Evolutionary conservation across 139 green algal genomes (phyloP).

Genomic region (Coccomyxa sp.): DNA sequence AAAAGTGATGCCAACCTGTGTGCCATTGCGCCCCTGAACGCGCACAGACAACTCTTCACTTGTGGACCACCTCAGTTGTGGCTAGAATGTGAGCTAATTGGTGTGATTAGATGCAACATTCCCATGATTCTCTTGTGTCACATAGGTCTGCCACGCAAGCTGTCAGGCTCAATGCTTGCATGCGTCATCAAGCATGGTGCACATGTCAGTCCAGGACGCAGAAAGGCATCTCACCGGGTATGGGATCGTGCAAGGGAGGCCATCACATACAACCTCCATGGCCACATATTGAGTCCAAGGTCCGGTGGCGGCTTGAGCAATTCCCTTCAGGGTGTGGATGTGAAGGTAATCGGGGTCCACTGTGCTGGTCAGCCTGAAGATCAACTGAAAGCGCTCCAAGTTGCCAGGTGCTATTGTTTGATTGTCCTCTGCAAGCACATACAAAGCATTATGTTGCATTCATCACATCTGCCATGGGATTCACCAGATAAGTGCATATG

Average conservation of each 20-base stretch:
- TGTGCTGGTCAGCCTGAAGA: not conserved
- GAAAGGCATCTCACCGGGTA: too few relatives aligned
- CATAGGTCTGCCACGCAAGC: not conserved
- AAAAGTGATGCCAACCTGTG: too few relatives aligned
- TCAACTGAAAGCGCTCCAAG: not conserved
- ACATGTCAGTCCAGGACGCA: not conserved
- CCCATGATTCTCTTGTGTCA: too few relatives aligned
- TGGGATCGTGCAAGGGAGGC: not conserved
- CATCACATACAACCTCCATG: not conserved
- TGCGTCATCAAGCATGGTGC: not conserved
- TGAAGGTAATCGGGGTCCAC: not conserved
- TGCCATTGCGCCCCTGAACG: not conserved
- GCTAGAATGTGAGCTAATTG: not conserved
- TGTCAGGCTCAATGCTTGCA: not conserved
- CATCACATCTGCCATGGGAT: too few relatives aligned
- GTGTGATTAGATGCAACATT: not conserved
- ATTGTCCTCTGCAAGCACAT: not conserved
- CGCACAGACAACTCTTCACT: not conserved
- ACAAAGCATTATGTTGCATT: too few relatives aligned
- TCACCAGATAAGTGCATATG: too few relatives aligned
- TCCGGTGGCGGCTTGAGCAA: not conserved
- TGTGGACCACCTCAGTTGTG: not conserved
- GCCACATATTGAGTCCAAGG: not conserved
- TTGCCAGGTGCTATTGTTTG: not conserved
- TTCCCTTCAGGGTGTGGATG: constrained; percentile 6